Evolutionary conservation across 2,329 filamentous ascomycete species (phyloP), one percentile per base, ranked within the genome.

Genomic region (Lecanicillium sp.): DNA sequence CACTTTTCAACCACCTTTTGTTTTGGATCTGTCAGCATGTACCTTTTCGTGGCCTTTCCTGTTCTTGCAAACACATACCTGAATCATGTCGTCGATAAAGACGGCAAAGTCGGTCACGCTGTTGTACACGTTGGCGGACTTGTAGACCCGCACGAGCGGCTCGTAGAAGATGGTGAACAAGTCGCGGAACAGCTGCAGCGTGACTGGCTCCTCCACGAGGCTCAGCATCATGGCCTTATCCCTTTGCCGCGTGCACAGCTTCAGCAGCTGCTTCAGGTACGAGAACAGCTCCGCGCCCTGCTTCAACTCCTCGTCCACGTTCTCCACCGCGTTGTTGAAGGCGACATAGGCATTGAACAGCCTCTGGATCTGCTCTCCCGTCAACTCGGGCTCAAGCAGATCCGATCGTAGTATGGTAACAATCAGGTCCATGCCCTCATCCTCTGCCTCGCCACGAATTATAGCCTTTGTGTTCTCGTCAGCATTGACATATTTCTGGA

Each of bases 161-260:
- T 98, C 92, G 63, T 98, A 98, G 66, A 98, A 98, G 57, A 98
- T 97, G 25, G 88, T 94, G 60, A 98, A 97, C 17, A 98, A 73
- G 54, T 98, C 92, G 34, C 88, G 80, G 73, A 98, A 92, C 19
- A 98, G 74, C 56, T 94, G 84, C n/a, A 98, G 71, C 0, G 92
- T 97, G n/a, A 90, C 89, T 0, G 92, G 87, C 65, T 98, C 90
- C 62, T 97, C 89, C 37, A 98, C 92, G 53, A 97, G 81, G 45
- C 81, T 78, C 39, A 96, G 70, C 90, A 98, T 97, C 89, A 95
- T 96, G 22, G 81, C 71, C 77, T 98, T 98, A 60, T 98, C 92
- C 34, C 90, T 77, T 55, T 95, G 87, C 35, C 92, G 77, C 10
- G 87, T 90, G 60, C 88, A 84, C 25, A 98, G 71, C 66, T 97